phyloP scores from a whole-genome alignment of 164 flowering plant species.

The Stephania cephalantha region DNA sequence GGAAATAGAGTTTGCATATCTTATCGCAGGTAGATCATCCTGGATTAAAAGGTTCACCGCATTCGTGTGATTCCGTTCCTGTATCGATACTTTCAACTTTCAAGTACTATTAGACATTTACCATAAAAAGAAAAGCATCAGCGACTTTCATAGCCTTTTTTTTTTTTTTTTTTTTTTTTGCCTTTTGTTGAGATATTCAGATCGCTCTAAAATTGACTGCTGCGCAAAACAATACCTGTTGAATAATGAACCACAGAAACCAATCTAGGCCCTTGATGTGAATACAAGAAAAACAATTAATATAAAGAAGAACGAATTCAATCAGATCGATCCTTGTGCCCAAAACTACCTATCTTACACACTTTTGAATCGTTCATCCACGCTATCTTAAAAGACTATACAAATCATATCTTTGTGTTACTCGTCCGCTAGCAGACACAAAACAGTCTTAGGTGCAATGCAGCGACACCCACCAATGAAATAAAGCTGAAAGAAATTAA shows the following conservation, averaged over 20 bases:
- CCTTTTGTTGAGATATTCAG: neutral
- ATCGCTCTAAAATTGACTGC: neutral
- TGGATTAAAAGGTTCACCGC: neutral
- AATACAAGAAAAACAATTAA: neutral
- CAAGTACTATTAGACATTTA: neutral
- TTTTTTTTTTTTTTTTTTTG: too few species aligned
- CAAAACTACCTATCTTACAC: neutral
- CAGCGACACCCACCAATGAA: neutral
- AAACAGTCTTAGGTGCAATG: neutral
- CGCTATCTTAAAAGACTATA: neutral
- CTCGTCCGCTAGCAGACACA: neutral
- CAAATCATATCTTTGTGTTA: neutral
- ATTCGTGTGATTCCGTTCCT: neutral
- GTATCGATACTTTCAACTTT: neutral
- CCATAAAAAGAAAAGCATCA: neutral
- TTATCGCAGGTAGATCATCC: neutral
- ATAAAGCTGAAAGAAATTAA: neutral
- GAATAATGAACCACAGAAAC: neutral
- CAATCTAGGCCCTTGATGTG: neutral
- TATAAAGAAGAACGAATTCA: neutral
- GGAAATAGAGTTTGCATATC: neutral
- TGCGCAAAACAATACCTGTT: neutral
- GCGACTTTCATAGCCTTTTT: neutral
- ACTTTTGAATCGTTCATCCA: too few species aligned
- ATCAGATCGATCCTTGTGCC: neutral